Conservation (phyloP, 148 eudicot genomes). For the Selenicereus undatus region DNA sequence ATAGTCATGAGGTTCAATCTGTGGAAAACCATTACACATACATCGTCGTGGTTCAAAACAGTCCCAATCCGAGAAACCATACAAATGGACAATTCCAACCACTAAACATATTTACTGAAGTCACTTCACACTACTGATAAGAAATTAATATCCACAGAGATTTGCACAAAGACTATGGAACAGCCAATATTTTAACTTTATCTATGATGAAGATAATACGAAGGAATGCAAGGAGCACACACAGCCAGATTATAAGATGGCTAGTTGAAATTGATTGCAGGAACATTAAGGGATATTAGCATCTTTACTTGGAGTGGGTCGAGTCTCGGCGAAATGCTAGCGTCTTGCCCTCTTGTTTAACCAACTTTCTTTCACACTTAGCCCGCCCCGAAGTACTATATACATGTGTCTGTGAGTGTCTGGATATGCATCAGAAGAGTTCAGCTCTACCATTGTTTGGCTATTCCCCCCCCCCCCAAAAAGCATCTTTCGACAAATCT, state of each 20-base stretch:
- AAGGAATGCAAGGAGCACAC: neutral
- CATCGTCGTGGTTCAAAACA: neutral
- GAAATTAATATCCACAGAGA: neutral
- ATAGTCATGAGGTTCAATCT: slow-evolving; percentile 94
- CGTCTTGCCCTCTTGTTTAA: neutral
- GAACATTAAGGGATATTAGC: neutral
- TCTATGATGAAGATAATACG: too few species aligned
- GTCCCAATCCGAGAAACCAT: neutral
- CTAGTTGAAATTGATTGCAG: neutral
- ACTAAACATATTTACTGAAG: neutral
- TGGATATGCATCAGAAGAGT: too few species aligned
- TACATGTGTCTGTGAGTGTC: neutral
- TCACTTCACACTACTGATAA: neutral
- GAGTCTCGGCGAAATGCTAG: neutral
- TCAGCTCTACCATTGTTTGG: too few species aligned
- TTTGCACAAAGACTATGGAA: too few species aligned
- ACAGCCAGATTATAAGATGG: neutral
- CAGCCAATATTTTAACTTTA: too few species aligned
- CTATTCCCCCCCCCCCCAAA: too few species aligned
- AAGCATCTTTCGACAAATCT: too few species aligned
- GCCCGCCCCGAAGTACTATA: too few species aligned
- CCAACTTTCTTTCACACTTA: too few species aligned
- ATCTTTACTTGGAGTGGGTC: neutral
- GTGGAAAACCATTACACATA: slow-evolving; percentile 17
- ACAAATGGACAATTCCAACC: neutral